These are phyloP conservation scores for Candida taoyuanica DNA, from an alignment of 805 yeast species.

Conservation along the genomic window DNA sequence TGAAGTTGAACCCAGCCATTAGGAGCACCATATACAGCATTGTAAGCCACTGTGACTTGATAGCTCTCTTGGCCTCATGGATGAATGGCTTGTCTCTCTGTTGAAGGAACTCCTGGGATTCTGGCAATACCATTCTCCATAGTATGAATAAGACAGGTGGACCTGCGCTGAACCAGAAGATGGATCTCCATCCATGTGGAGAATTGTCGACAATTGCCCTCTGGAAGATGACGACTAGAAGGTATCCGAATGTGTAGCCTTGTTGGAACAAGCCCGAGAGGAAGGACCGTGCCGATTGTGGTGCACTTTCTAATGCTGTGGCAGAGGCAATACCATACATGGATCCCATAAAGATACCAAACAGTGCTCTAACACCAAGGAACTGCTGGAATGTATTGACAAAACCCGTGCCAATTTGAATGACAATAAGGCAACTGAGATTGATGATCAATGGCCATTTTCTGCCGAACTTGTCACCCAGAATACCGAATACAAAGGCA, in stretches of 20 bases:
- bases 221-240: constrained; percentile 59
- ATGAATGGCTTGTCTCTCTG: constrained; percentile 33
- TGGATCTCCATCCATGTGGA: constrained; percentile 52
- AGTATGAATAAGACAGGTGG: constrained; percentile 37
- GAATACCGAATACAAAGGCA: constrained; percentile 53
- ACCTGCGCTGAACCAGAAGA: constrained; percentile 70
- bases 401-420: constrained; percentile 64
- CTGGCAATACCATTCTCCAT: constrained; percentile 43
- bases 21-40: constrained; percentile 50
- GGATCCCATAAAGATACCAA: constrained; percentile 55
- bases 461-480: constrained; percentile 59
- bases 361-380: constrained; percentile 57
- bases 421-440: constrained; percentile 40
- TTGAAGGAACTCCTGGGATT: constrained; percentile 47
- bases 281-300: constrained; percentile 50
- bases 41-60: constrained; percentile 52
- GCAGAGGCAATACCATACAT: constrained; percentile 41
- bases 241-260: constrained; percentile 72
- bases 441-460: constrained; percentile 52
- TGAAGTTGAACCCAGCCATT: constrained; percentile 61
- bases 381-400: constrained; percentile 52
- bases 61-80: constrained; percentile 30
- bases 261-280: constrained; percentile 70
- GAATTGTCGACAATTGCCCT: constrained; percentile 57
- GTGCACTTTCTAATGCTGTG: constrained; percentile 42